Evolutionary conservation across 2,329 filamentous ascomycete species (phyloP).

Genomic region (Alternaria gaisen): DNA sequence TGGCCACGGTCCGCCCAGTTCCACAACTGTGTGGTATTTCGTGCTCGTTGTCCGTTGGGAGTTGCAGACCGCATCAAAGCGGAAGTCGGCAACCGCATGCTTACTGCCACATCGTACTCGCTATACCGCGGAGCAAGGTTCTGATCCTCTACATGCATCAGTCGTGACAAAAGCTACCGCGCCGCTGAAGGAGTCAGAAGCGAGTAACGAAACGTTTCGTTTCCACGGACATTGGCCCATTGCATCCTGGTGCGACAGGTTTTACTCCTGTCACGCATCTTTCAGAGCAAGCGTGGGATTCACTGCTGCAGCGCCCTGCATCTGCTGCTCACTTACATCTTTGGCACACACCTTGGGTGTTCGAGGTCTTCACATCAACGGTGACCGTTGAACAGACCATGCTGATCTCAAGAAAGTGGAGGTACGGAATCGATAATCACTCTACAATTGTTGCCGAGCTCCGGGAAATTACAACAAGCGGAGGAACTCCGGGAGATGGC

Average conservation of each 20-base stretch:
- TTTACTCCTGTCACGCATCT: slow-evolving; percentile 24
- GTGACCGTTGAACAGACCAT: not conserved
- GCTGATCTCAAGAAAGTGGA: not conserved
- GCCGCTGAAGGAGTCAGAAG: slow-evolving; percentile 19
- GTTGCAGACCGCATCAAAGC: not conserved
- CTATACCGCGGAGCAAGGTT: slow-evolving; percentile 3
- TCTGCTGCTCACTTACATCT: slow-evolving; percentile 1
- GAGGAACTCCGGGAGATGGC: slow-evolving; percentile 16
- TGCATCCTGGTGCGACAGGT: slow-evolving; percentile 36
- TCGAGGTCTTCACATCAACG: slow-evolving; percentile 2
- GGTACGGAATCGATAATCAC: not conserved
- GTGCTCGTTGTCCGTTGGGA: slow-evolving; percentile 3
- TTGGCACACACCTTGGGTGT: not conserved
- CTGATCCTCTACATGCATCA: slow-evolving; percentile 1
- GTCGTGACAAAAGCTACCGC: slow-evolving; percentile 4
- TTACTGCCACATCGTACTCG: not conserved
- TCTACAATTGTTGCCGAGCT: not conserved
- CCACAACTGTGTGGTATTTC: not conserved
- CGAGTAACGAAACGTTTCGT: slow-evolving; percentile 28
- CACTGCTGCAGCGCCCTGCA: slow-evolving; percentile 15
- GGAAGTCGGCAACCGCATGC: not conserved
- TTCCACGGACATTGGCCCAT: slow-evolving; percentile 25
- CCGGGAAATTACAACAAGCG: slow-evolving; percentile 12
- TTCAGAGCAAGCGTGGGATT: slow-evolving; percentile 16
- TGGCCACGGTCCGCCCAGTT: not conserved